Evolutionary conservation across 1,139 yeast genomes (phyloP).

Genomic region (Torulaspora globosa): DNA sequence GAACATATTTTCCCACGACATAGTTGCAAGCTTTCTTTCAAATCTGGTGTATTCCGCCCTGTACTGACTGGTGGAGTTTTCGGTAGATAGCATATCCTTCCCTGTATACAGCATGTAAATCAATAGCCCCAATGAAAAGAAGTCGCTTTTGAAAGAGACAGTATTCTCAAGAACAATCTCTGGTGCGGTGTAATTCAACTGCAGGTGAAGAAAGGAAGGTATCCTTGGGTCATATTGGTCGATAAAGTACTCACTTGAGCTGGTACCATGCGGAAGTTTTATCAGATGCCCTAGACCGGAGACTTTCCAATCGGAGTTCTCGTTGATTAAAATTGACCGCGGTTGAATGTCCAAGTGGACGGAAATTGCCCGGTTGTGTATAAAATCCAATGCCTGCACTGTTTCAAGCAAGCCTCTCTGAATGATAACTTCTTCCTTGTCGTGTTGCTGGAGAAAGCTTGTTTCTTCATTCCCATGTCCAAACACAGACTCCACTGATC

Average conservation of each 20-base stretch:
- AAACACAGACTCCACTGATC: slow-evolving; percentile 49
- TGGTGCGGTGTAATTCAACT: slow-evolving; percentile 74
- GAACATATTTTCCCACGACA: slow-evolving; percentile 47
- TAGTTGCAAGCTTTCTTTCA: slow-evolving; percentile 43
- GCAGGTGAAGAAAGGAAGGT: slow-evolving; percentile 66
- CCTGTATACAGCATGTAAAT: slow-evolving; percentile 63
- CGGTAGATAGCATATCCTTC: slow-evolving; percentile 44
- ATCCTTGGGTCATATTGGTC: slow-evolving; percentile 60
- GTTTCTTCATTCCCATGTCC: slow-evolving; percentile 31
- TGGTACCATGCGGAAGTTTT: slow-evolving; percentile 43
- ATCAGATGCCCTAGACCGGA: slow-evolving; percentile 60
- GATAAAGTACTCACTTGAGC: slow-evolving; percentile 41
- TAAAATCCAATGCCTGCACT: slow-evolving; percentile 72
- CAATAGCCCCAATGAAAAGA: slow-evolving; percentile 76
- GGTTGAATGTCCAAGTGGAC: slow-evolving; percentile 83
- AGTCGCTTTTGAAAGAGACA: slow-evolving; percentile 66
- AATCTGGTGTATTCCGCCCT: slow-evolving; percentile 44
- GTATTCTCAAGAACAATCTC: slow-evolving; percentile 59
- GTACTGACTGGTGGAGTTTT: slow-evolving; percentile 48
- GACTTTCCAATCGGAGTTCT: slow-evolving; percentile 91
- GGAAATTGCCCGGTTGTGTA: slow-evolving; percentile 70
- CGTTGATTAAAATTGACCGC: slow-evolving; percentile 66
- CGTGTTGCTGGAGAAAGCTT: slow-evolving; percentile 29
- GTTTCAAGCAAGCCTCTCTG: slow-evolving; percentile 82
- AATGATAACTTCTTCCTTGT: slow-evolving; percentile 62